Base-by-base conservation (phyloP, 78 protist genomes). In the Chrysochromulina tobinii region DNA sequence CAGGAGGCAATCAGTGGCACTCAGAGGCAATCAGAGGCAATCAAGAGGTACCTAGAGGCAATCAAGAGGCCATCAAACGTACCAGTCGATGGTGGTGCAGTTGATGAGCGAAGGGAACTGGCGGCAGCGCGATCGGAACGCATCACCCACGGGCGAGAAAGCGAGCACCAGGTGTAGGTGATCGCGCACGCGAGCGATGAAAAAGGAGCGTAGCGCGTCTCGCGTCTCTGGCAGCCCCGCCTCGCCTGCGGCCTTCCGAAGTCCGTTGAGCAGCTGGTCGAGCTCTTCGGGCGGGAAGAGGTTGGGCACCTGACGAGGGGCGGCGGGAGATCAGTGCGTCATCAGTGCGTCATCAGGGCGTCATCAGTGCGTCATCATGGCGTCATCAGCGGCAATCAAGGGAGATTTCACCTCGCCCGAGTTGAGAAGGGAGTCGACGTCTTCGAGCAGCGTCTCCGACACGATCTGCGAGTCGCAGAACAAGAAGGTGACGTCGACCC, bases 11-110 rank as follows among this genome's bases (percentile, higher is more conserved):
- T 38, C 38, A 38, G 38, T 38, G 38, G 38, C 38, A 38, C 38
- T 38, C 38, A 38, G 38, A 38, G 38, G 38, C 38, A 38, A 38
- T 38, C 38, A 38, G 38, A 38, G 38, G 0, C 38, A 38, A 38
- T 38, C 38, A 38, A 38, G 38, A 38, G 38, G 38, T 38, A 38
- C 38, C 38, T 0, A 38, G 38, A 38, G 38, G 38, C 38, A 38
- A 38, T 38, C 38, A 38, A 38, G 38, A 38, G 38, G 38, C 38
- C 38, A 38, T 38, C 38, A 38, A 38, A 85, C 68, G 92, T 68
- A 95, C 95, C 94, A 94, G 90, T 96, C 97, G 79, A 94, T 81
- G 53, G 95, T 77, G 75, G 93, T 83, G 88, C 96, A 92, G 91
- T 87, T 92, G 58, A 94, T 75, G 27, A 96, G 91, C 18, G 94